These are phyloP conservation scores for Papilionanthe hybrid DNA, from an alignment of 116 monocot species.

Conservation along the genomic window DNA sequence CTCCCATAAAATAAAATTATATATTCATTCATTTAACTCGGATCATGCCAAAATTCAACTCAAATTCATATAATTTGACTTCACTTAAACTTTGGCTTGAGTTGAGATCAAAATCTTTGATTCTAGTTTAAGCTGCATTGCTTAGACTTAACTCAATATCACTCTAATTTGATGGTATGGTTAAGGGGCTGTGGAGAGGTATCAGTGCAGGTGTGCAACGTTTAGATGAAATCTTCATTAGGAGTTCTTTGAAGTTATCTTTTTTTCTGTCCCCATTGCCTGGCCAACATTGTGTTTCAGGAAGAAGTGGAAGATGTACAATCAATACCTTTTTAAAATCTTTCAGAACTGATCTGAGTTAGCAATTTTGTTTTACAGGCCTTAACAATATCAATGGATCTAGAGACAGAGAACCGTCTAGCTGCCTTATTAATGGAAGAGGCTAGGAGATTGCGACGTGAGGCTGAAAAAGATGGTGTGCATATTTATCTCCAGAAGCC, in stretches of 20 bases:
- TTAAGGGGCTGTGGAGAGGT: background rate
- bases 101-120: too few relatives aligned
- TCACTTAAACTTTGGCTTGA: too few relatives aligned
- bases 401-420: slow-evolving; percentile 86
- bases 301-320: background rate
- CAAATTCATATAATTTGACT: too few relatives aligned
- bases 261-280: background rate
- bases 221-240: background rate
- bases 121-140: too few relatives aligned
- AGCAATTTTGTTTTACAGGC: background rate
- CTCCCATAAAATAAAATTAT: too few relatives aligned
- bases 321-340: background rate
- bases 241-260: background rate
- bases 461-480: slow-evolving; percentile 92
- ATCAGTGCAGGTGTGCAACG: background rate
- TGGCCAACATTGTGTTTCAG: background rate
- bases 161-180: background rate
- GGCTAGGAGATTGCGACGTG: slow-evolving; percentile 54
- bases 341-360: background rate
- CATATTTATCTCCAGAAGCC: slow-evolving; percentile 51
- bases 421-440: slow-evolving; percentile 87
- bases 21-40: too few relatives aligned
- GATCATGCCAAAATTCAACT: too few relatives aligned
- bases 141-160: too few relatives aligned
- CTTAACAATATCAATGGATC: slow-evolving; percentile 46